Base-by-base conservation (phyloP, 139 green algal genomes). In the Chlorella sp. region DNA sequence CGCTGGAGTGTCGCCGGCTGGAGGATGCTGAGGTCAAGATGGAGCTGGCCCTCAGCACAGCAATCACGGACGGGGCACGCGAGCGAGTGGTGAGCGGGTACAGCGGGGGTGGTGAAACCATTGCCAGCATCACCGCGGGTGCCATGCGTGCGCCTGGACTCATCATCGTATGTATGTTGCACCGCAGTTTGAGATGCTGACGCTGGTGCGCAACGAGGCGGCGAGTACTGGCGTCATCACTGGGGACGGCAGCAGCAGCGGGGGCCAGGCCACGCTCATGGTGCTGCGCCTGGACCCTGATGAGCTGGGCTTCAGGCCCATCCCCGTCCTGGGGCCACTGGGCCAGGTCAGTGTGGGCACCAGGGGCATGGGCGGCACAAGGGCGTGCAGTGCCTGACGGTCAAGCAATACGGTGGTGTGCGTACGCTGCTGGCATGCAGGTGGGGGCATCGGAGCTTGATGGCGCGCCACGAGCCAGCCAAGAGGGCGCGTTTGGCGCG, bases 271-370 rank as follows among this genome's bases (percentile, higher is more conserved):
- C 42, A 74, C 62, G 22, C 73, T 89, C 31, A 73, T 68, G 62
- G 50, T 83, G 63, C 71, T 94, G 67, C 76, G 87, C 55, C 73
- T 94, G 35, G 74, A 77, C 22, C 80, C 78, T 33, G 88, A 93
- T 6, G 88, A 94, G 70, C 75, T 93, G 42, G 87, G 82, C 29
- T 81, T 84, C 67, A 69, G 84, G 31, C 76, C 85, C 23, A 65
- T 92, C 3, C 72, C 80, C 29, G 68, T 92, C 33, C 60, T 76
- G 6, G 80, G 83, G 5, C 35, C 49, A 42, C 74, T 87, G 51
- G 69, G 62, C 36, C 50, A 27, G 31, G 67, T 69, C 27, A 30
- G 66, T 51, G 68, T 10, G 31, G 36, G 32, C 55, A 31, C n/a
- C n/a, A n/a, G n/a, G n/a, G n/a, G n/a, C n/a, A n/a, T n/a, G n/a